These are phyloP conservation scores for Fusarium illudens DNA, from an alignment of 2,329 filamentous ascomycete genomes.

Conservation along the genomic window DNA sequence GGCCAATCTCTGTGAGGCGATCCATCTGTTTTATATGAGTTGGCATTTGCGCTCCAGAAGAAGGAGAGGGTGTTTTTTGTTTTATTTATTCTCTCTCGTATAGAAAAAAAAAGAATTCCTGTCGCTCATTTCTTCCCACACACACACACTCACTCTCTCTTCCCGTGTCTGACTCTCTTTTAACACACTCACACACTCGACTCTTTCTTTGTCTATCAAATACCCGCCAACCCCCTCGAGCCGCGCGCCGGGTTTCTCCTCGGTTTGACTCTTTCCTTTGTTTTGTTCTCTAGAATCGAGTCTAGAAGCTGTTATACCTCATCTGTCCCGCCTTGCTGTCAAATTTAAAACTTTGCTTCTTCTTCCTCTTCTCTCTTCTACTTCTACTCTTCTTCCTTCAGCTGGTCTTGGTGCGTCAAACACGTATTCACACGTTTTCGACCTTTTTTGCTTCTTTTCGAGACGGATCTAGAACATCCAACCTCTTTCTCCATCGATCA, in stretches of 20 bases:
- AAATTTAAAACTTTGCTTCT: conserved; percentile 3
- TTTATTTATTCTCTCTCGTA: background rate
- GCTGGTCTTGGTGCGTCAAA: conserved; percentile 3
- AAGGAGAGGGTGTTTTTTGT: background rate
- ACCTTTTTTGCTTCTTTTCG: conserved; percentile 14
- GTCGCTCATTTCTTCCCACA: background rate
- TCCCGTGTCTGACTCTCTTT: too few species aligned
- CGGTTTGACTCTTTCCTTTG: conserved; percentile 17
- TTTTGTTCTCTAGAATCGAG: conserved; percentile 3
- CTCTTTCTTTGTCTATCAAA: conserved; percentile 14
- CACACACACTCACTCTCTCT: too few species aligned
- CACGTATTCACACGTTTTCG: background rate
- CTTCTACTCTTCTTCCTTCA: too few species aligned
- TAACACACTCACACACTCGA: too few species aligned
- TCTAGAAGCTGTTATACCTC: background rate
- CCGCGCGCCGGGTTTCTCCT: conserved; percentile 10
- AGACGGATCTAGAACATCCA: conserved; percentile 10
- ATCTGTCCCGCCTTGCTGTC: conserved; percentile 1
- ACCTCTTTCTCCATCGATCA: background rate
- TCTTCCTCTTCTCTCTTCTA: conserved; percentile 1
- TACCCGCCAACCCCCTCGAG: conserved; percentile 3
- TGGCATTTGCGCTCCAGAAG: conserved; percentile 1
- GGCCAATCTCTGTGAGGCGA: conserved; percentile 5
- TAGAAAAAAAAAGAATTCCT: conserved; percentile 14
- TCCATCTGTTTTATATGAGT: conserved; percentile 23